Evolutionary conservation across 805 yeast species (phyloP).

Genomic region (Starmerella cellae): DNA sequence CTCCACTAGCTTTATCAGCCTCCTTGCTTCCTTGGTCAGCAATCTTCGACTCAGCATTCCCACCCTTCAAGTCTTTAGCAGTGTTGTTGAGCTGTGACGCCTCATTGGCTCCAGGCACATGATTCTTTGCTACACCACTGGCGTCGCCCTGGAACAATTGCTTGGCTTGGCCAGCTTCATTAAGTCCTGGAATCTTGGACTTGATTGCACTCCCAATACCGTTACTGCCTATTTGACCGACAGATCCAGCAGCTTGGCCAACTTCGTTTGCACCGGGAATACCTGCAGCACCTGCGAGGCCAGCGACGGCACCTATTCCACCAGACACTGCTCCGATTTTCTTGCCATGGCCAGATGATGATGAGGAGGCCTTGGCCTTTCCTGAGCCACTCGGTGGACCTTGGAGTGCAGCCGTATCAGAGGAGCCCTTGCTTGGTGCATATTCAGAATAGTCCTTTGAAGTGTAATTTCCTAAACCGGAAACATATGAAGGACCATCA

Average conservation of each 20-base stretch:
- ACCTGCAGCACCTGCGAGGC: constrained; percentile 6
- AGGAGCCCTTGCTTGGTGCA: not conserved
- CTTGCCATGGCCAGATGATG: not conserved
- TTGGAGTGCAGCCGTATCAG: not conserved
- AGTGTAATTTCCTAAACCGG: constrained; percentile 2
- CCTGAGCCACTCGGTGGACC: constrained; percentile 5
- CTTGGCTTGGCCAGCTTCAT: constrained; percentile 6
- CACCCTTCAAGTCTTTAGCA: constrained; percentile 7
- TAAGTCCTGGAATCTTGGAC: constrained; percentile 10
- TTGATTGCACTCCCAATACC: constrained; percentile 5
- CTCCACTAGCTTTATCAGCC: constrained; percentile 6
- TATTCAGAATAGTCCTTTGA: constrained; percentile 9
- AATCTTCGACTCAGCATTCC: constrained; percentile 1
- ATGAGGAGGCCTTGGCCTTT: constrained; percentile 1
- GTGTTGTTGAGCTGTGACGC: constrained; percentile 5
- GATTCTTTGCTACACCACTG: constrained; percentile 10
- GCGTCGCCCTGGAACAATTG: constrained; percentile 6
- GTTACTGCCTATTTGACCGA: constrained; percentile 1
- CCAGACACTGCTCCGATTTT: not conserved
- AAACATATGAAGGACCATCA: too few species aligned
- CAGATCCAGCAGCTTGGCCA: constrained; percentile 1
- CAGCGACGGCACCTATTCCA: not conserved
- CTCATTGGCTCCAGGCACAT: constrained; percentile 11
- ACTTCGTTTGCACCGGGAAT: constrained; percentile 9
- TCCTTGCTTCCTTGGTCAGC: not conserved